These are phyloP conservation scores for Scleroderma bovista DNA, from an alignment of 768 basidiomycete genomes.

Conservation along the genomic window DNA sequence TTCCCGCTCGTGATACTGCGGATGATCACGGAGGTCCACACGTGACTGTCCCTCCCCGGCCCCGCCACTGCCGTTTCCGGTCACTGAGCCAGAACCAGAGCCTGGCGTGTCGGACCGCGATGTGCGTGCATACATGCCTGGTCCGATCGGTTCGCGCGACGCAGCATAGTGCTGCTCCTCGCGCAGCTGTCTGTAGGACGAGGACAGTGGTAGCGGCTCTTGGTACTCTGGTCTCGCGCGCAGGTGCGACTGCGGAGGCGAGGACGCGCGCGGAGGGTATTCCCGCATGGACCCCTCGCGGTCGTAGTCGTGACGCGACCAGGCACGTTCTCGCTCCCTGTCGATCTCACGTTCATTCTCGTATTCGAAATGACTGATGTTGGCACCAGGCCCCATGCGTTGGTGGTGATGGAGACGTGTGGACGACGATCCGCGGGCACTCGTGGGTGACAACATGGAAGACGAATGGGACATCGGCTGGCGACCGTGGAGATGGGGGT, in stretches of 20 bases:
- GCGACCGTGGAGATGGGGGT: conserved; percentile 29
- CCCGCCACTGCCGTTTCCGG: conserved; percentile 25
- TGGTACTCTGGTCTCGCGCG: conserved; percentile 31
- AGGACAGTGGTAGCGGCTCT: conserved; percentile 22
- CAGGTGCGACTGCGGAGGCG: conserved; percentile 28
- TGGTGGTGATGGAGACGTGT: conserved; percentile 58
- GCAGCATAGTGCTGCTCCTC: conserved; percentile 22
- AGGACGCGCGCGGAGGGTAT: conserved; percentile 37
- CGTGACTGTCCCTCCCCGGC: conserved; percentile 43
- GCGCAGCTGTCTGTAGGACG: conserved; percentile 20
- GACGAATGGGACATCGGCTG: conserved; percentile 29
- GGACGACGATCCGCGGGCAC: conserved; percentile 27
- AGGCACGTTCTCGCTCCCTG: conserved; percentile 33
- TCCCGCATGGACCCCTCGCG: conserved; percentile 29
- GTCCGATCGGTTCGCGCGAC: conserved; percentile 26
- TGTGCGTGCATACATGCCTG: conserved; percentile 26
- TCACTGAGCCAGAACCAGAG: conserved; percentile 45
- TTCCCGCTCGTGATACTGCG: conserved; percentile 47
- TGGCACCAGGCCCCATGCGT: conserved; percentile 57
- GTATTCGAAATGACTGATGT: conserved; percentile 38
- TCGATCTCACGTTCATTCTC: conserved; percentile 42
- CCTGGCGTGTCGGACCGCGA: conserved; percentile 58
- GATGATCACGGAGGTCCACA: conserved; percentile 39
- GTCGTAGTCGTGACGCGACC: conserved; percentile 37
- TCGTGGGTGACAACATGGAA: conserved; percentile 31